phyloP scores from a whole-genome alignment of 164 flowering plant genomes.

The Dillenia turbinata region DNA sequence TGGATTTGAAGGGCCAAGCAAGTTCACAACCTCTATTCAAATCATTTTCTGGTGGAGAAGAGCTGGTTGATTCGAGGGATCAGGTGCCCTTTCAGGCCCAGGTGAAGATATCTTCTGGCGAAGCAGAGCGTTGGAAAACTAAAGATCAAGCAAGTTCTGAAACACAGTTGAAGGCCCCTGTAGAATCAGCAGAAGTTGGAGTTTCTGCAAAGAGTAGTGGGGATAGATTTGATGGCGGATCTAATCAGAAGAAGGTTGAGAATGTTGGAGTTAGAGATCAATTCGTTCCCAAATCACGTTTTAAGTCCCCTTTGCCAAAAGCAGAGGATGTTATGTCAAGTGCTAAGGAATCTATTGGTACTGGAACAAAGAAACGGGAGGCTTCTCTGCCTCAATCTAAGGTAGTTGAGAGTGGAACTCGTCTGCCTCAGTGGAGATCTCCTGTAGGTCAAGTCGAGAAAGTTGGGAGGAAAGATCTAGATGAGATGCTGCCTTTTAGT shows the following conservation, averaged over 20 bases:
- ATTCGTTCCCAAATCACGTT: slow-evolving; percentile 9
- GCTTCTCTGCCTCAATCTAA: slow-evolving; percentile 17
- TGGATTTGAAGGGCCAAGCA: slow-evolving; percentile 28
- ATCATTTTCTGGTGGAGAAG: slow-evolving; percentile 20
- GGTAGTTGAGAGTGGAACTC: slow-evolving; percentile 23
- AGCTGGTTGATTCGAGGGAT: slow-evolving; percentile 27
- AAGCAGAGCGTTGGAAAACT: slow-evolving; percentile 20
- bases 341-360: slow-evolving; percentile 14
- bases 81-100: slow-evolving; percentile 16
- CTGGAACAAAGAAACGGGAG: slow-evolving; percentile 26
- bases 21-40: slow-evolving; percentile 24
- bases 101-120: slow-evolving; percentile 21
- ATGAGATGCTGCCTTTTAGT: slow-evolving; percentile 18
- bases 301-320: slow-evolving; percentile 18
- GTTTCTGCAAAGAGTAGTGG: slow-evolving; percentile 10
- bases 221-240: slow-evolving; percentile 10
- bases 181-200: slow-evolving; percentile 15
- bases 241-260: slow-evolving; percentile 22
- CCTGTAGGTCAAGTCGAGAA: slow-evolving; percentile 26
- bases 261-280: slow-evolving; percentile 28
- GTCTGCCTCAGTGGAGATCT: slow-evolving; percentile 25
- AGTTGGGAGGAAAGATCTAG: slow-evolving; percentile 21
- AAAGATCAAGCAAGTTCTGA: slow-evolving; percentile 22
- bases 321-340: slow-evolving; percentile 14
- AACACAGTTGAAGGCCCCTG: slow-evolving; percentile 12